Conservation (phyloP, 202 grass and related monocot genomes). For the Panicum hallii region DNA sequence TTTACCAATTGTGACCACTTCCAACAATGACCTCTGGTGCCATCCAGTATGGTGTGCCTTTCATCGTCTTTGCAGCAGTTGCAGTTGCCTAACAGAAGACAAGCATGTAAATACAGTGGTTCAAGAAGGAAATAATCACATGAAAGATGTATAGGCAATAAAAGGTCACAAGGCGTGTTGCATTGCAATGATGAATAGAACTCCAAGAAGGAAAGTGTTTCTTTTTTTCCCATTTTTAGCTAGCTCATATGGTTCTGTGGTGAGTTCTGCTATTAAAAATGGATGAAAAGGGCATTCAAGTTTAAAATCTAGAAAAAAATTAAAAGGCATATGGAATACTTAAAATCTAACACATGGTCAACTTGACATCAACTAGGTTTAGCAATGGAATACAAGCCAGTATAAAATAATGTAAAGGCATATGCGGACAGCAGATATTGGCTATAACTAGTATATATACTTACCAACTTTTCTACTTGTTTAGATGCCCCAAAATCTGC, state of each 20-base stretch:
- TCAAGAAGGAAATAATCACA: neutral
- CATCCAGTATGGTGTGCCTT: constrained; percentile 96
- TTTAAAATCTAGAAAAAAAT: neutral
- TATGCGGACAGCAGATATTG: neutral
- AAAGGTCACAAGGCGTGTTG: neutral
- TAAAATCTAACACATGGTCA: neutral
- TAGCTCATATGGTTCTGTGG: neutral
- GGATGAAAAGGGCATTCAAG: neutral
- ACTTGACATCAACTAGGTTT: neutral
- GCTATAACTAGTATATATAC: neutral
- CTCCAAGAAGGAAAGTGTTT: neutral
- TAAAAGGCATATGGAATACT: neutral
- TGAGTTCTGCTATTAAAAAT: neutral
- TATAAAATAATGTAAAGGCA: constrained; percentile 1
- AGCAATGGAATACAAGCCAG: neutral
- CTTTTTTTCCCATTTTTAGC: neutral
- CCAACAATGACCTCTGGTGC: constrained; percentile 97
- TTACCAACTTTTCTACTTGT: constrained; percentile 92
- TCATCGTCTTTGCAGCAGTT: constrained; percentile 90
- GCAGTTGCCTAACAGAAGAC: constrained; percentile 77
- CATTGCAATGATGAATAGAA: neutral
- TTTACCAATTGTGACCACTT: constrained; percentile 91
- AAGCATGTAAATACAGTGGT: neutral
- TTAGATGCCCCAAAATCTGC: constrained; percentile 98
- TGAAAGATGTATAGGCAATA: neutral